phyloP scores from a whole-genome alignment of 352 stramenopile species.

The Globisporangium iwayamae region DNA sequence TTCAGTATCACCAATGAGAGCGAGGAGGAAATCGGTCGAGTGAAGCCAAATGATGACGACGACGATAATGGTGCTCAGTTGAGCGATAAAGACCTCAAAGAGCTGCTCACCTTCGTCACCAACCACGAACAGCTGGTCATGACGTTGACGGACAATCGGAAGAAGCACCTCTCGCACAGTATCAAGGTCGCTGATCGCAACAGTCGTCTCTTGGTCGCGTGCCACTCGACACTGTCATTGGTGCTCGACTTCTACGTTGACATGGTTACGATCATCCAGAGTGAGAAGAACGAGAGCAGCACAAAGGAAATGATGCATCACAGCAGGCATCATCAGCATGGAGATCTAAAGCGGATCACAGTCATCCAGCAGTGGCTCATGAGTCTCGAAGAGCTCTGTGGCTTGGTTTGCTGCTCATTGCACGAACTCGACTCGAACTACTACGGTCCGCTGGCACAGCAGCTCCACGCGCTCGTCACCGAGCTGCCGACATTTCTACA shows the following conservation, averaged over 20 bases:
- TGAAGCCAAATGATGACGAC: not conserved
- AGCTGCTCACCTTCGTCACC: constrained; percentile 26
- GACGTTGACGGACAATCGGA: constrained; percentile 36
- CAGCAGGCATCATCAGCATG: not conserved
- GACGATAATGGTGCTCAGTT: not conserved
- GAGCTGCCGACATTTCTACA: constrained; percentile 37
- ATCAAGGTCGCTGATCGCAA: constrained; percentile 33
- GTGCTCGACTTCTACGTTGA: constrained; percentile 41
- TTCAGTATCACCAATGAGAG: not conserved
- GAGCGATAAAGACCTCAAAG: constrained; percentile 22
- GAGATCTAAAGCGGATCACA: not conserved
- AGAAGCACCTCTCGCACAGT: constrained; percentile 28
- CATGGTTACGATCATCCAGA: constrained; percentile 10
- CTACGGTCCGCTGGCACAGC: constrained; percentile 26
- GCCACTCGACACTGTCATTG: constrained; percentile 35
- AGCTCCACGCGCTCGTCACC: constrained; percentile 27
- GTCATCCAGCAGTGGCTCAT: constrained; percentile 29
- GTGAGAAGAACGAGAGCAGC: constrained; percentile 1
- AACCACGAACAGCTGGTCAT: constrained; percentile 27
- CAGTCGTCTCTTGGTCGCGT: constrained; percentile 24
- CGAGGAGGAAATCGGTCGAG: not conserved
- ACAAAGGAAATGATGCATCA: not conserved
- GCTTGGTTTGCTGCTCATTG: constrained; percentile 35
- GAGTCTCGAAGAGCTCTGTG: constrained; percentile 37
- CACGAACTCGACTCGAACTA: constrained; percentile 36